phyloP scores from a whole-genome alignment of 2,329 filamentous ascomycete species.

The Trichoderma endophyticum region DNA sequence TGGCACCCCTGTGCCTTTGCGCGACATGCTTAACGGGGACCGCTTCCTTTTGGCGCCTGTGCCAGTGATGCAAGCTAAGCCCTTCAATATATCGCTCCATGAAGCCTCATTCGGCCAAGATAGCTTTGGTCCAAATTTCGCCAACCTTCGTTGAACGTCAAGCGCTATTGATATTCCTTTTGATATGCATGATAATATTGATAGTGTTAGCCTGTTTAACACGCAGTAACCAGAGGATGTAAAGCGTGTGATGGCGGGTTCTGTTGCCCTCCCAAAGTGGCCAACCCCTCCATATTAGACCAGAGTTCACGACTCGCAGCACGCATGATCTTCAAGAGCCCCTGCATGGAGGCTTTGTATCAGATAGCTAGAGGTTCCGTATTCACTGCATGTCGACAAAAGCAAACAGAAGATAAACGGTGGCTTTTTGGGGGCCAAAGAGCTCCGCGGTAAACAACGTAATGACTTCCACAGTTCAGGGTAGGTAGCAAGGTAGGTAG shows the following conservation, averaged over 20 bases:
- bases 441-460: not conserved
- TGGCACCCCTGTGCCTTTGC: not conserved
- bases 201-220: not conserved
- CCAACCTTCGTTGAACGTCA: not conserved
- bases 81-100: constrained; percentile 8
- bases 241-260: not conserved
- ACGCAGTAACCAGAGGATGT: not conserved
- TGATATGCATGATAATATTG: not conserved
- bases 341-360: not conserved
- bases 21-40: constrained; percentile 4
- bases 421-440: not conserved
- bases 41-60: not conserved
- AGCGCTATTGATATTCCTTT: not conserved
- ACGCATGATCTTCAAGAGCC: constrained; percentile 1
- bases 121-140: not conserved
- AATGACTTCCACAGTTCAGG: not conserved
- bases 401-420: not conserved
- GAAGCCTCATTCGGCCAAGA: constrained; percentile 1
- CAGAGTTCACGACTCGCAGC: not conserved
- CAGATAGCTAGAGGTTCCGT: not conserved
- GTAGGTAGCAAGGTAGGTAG: not conserved
- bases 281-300: not conserved
- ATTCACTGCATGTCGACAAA: not conserved
- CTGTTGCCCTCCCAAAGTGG: not conserved
- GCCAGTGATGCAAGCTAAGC: not conserved